Base-by-base conservation (phyloP, 2,329 filamentous ascomycete species). In the Exophiala calicioides region DNA sequence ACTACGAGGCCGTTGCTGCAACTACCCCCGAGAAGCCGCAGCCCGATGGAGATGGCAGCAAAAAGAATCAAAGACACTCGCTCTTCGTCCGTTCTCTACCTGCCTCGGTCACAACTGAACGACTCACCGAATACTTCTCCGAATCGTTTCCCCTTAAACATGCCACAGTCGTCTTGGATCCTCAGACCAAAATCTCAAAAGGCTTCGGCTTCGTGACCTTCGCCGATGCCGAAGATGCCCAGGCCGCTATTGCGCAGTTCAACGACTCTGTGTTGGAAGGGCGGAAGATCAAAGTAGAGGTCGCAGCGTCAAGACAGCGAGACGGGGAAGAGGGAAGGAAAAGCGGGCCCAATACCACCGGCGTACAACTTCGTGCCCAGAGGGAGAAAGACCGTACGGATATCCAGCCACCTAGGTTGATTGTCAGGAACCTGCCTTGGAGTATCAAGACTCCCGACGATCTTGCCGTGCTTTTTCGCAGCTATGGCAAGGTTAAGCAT, bases 181-280 rank as follows among this genome's bases (percentile, higher is more conserved):
- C 86, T 12, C 77, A 83, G 56, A 95, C 90, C 2, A 95, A 95
- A 63, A 75, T 84, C 58, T 96, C 89, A 10, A 86, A 88, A 64
- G 91, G 93, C 13, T 98, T 90, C 67, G 93, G 93, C 42, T 98
- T 98, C 68, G 91, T 98, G 47, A 97, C 93, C 2, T 93, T 98
- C 62, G 88, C 90, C 59, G 93, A 98, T 64, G 80, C 86, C 21
- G 90, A 96, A 57, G 93, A 98, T 73, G 90, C 91, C 9, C 74
- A 84, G 56, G 80, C 84, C 55, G 94, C 93, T 13, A 80, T 87
- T 63, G 80, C 85, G 47, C 86, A 94, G 65, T 80, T 96, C 62
- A 82, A 95, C 67, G 87, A 88, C 53, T 77, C 85, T 34, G 72
- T 81, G 19, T 80, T 95, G 59, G 81, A 90, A 38, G 91, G 90